Conservation (phyloP, 768 basidiomycete species). For the Calocybe cyanea region DNA sequence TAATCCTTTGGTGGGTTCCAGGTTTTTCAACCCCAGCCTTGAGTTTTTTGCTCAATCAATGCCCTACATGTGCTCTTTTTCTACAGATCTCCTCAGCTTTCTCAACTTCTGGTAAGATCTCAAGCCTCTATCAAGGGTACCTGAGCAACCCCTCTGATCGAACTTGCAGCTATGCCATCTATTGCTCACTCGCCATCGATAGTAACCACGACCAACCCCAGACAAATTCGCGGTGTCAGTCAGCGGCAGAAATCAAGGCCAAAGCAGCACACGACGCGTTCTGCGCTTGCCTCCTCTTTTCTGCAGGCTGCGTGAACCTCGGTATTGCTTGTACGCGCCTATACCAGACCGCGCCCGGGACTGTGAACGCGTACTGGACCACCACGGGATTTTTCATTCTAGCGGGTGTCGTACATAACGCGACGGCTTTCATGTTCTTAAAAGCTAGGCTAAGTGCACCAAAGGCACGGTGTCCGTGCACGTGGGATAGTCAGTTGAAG, state of each 20-base stretch:
- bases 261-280: constrained; percentile 7
- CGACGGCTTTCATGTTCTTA: constrained; percentile 13
- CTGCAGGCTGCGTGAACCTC: constrained; percentile 13
- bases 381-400: constrained; percentile 8
- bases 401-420: constrained; percentile 4
- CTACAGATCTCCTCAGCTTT: constrained; percentile 4
- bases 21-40: background rate
- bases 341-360: background rate
- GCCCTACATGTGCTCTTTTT: background rate
- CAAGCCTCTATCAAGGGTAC: background rate
- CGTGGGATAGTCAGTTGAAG: background rate
- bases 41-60: background rate
- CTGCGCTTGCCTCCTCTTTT: constrained; percentile 13
- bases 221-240: background rate
- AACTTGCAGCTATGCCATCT: constrained; percentile 10
- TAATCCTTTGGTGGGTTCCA: background rate
- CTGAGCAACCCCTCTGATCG: background rate
- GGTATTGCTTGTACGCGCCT: constrained; percentile 7
- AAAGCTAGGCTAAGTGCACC: constrained; percentile 1
- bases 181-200: constrained; percentile 9
- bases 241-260: background rate
- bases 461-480: background rate
- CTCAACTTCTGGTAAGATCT: constrained; percentile 17
- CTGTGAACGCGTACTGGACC: background rate
- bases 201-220: background rate